Base-by-base conservation (phyloP, 2,329 filamentous ascomycete species). In the Dissoconium aciculare region DNA sequence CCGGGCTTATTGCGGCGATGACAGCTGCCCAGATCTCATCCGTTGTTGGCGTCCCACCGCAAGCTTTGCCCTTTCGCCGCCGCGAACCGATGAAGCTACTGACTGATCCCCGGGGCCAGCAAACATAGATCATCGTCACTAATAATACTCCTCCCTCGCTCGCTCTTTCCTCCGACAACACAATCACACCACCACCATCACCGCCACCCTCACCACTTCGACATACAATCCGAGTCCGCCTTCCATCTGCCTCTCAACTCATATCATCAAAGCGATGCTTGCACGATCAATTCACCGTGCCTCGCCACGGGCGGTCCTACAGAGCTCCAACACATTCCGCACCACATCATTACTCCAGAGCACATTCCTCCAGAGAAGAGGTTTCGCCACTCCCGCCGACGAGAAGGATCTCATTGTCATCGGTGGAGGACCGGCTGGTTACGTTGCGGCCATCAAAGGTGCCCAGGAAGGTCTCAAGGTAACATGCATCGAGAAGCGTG, bases 381-480 rank as follows among this genome's bases (percentile, higher is more conserved):
- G 61, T 39, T 69, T 66, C 51, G 68, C 69, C 28, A 67, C 62
- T 42, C 60, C 67, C 38, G 45, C 57, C 83, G 83, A 85, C 59
- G 83, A 94, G 60, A 91, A 93, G 62, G 89, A 98, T 60, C 69
- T 98, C 33, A 78, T 98, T 54, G 85, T 98, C 62, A 93, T 98
- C 54, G 89, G 89, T 53, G 89, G 89, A 58, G 89, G 89, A 65
- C 89, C 95, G 52, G 89, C 87, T 49, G 89, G 89, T 55, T 98
- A 98, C 64, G 89, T 98, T 52, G 87, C 89, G 44, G 89, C 89
- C 51, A 98, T 98, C 69, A 98, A 95, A 67, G 89, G 89, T 52
- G 89, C 85, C 37, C 89, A 98, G 62, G 83, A 92, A 57, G 89
- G 89, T 52, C 61, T 98, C 58, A 95, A 94, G 75, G 87, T 93